Percentiles rank a stretch among this genome's conserved stretches.
Conservation (phyloP, 2,329 filamentous ascomycete genomes). For the Thielaviopsis ethacetica region DNA sequence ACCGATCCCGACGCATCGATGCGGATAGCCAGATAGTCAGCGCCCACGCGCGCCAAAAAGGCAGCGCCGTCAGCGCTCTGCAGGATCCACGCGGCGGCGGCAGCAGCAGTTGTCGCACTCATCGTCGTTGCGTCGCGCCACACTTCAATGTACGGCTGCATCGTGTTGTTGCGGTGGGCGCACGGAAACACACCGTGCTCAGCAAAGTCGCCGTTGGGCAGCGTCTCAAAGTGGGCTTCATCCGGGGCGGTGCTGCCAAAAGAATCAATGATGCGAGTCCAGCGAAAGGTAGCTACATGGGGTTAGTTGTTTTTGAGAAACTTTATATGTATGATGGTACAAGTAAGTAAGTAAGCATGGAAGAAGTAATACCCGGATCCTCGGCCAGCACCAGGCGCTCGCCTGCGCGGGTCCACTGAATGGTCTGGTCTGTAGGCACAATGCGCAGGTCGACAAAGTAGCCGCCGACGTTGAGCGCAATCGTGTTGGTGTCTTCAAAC, state of each 20-base stretch:
- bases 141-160: neutral
- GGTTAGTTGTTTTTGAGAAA: too few species aligned
- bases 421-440: too few species aligned
- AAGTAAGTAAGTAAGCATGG: too few species aligned
- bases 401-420: too few species aligned
- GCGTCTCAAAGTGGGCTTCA: slow-evolving; percentile 13
- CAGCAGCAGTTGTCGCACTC: neutral
- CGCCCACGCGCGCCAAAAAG: neutral
- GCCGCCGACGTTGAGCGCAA: too few species aligned
- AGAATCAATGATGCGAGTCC: slow-evolving; percentile 16
- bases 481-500: too few species aligned
- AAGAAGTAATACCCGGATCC: too few species aligned
- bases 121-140: neutral
- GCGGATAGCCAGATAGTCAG: slow-evolving; percentile 11
- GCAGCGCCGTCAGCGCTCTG: neutral
- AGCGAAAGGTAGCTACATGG: slow-evolving; percentile 14
- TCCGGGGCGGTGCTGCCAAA: slow-evolving; percentile 13
- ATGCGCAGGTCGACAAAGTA: too few species aligned
- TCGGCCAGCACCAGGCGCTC: too few species aligned
- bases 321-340: too few species aligned
- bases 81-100: neutral
- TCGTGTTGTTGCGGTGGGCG: neutral
- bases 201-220: slow-evolving; percentile 6
- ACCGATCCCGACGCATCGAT: neutral
- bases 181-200: slow-evolving; percentile 5